Conservation (phyloP, 208 protist species). For the Angomonas ambiguus region DNA sequence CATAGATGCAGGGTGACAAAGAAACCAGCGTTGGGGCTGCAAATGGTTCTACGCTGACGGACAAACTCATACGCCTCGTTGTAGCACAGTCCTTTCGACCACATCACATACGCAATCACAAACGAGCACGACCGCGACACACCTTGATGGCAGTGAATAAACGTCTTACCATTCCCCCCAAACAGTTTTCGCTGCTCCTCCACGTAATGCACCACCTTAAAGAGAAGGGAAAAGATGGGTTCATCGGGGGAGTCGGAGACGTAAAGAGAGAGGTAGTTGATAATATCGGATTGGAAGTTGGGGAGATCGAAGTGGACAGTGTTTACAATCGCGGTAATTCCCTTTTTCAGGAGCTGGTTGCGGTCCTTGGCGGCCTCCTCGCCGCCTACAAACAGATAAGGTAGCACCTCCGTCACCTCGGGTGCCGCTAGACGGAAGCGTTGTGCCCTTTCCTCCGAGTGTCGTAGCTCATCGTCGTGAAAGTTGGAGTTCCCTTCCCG, state of each 20-base stretch:
- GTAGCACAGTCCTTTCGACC: conserved; percentile 74
- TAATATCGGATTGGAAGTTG: conserved; percentile 63
- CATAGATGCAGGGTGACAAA: conserved; percentile 80
- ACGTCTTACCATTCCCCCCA: conserved; percentile 58
- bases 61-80: conserved; percentile 79
- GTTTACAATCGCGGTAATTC: conserved; percentile 93
- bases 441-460: conserved; percentile 56
- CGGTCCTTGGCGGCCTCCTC: conserved; percentile 63
- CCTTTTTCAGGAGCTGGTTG: conserved; percentile 63
- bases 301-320: conserved; percentile 77
- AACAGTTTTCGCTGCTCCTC: conserved; percentile 36
- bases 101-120: conserved; percentile 92
- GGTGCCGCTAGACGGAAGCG: conserved; percentile 51
- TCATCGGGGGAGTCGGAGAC: conserved; percentile 86
- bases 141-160: conserved; percentile 95
- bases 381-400: conserved; percentile 81
- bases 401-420: conserved; percentile 75
- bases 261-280: conserved; percentile 80
- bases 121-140: conserved; percentile 89
- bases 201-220: conserved; percentile 84
- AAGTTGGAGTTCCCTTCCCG: neutral
- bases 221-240: conserved; percentile 89
- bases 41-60: conserved; percentile 57
- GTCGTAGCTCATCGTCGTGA: conserved; percentile 45
- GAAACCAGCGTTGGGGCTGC: conserved; percentile 90